Evolutionary conservation across 1,284 basidiomycete species (phyloP).

Genomic region (Sporisorium sorghi): DNA sequence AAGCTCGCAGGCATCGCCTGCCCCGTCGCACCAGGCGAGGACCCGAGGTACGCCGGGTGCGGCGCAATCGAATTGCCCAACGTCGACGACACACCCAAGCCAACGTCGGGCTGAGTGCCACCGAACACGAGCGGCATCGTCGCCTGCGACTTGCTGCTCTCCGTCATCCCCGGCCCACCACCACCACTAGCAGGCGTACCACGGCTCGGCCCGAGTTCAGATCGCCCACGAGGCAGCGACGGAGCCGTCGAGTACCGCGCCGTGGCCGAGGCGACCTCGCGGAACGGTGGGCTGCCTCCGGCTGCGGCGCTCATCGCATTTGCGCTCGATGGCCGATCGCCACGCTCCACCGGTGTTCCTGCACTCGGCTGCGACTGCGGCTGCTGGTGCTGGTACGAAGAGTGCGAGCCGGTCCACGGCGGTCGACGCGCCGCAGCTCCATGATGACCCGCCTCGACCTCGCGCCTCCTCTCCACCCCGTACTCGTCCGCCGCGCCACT

Average conservation of each 20-base stretch:
- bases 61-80: constrained; percentile 12
- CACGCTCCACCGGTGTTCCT: constrained; percentile 1
- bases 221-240: constrained; percentile 25
- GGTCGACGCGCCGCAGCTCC: constrained; percentile 8
- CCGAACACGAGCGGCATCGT: constrained; percentile 9
- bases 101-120: background rate
- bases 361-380: too few species aligned
- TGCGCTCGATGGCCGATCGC: background rate
- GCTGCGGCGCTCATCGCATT: background rate
- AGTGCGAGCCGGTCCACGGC: constrained; percentile 13
- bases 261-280: constrained; percentile 26
- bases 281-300: constrained; percentile 23
- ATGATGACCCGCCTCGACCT: constrained; percentile 1
- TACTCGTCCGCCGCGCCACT: constrained; percentile 9
- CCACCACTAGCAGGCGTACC: constrained; percentile 7
- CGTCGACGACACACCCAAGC: background rate
- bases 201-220: constrained; percentile 16
- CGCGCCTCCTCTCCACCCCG: constrained; percentile 3
- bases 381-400: constrained; percentile 6
- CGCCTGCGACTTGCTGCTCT: constrained; percentile 5
- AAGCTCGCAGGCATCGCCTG: constrained; percentile 8
- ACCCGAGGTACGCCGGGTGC: constrained; percentile 42
- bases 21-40: constrained; percentile 10
- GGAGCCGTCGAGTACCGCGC: constrained; percentile 27
- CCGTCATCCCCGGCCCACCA: too few species aligned